Percentiles rank a stretch among this genome's conserved stretches.
Evolutionary conservation across 257 asterid species (phyloP).

Genomic region (Plantago major): DNA sequence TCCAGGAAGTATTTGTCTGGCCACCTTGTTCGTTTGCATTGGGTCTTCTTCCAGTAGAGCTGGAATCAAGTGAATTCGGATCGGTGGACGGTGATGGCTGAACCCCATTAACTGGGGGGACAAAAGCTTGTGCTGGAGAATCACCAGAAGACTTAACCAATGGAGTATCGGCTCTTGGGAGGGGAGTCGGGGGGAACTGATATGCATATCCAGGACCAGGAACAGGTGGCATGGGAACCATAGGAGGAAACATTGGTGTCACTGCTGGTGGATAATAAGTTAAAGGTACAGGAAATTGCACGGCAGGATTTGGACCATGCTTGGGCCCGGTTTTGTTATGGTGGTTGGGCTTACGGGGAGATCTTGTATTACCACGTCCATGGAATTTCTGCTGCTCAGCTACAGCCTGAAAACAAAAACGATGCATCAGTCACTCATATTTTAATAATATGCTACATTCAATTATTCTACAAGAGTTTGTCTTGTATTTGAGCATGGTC

Average conservation of each 20-base stretch:
- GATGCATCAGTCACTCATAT: conserved; percentile 14
- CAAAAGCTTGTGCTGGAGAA: conserved; percentile 42
- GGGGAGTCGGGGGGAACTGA: conserved; percentile 44
- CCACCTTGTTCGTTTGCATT: conserved; percentile 40
- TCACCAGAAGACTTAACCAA: conserved; percentile 40
- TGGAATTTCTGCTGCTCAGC: conserved; percentile 56
- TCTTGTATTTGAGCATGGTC: background rate
- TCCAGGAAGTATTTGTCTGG: conserved; percentile 37
- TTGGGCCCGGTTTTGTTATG: conserved; percentile 61
- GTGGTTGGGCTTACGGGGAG: conserved; percentile 49
- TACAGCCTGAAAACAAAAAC: conserved; percentile 42
- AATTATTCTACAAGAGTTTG: background rate
- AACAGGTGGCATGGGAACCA: conserved; percentile 51
- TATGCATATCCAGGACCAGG: conserved; percentile 54
- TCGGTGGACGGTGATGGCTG: conserved; percentile 42
- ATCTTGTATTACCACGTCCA: conserved; percentile 45
- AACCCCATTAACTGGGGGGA: conserved; percentile 47
- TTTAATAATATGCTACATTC: background rate
- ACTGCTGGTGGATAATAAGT: conserved; percentile 46
- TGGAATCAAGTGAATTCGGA: conserved; percentile 37
- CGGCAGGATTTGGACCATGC: conserved; percentile 49
- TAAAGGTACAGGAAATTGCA: conserved; percentile 49
- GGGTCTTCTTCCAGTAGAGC: conserved; percentile 49
- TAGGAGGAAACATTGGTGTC: conserved; percentile 47
- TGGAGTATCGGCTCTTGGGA: conserved; percentile 42